These are phyloP conservation scores for Brassica hybrid DNA, from an alignment of 441 rosid species.

Conservation along the genomic window DNA sequence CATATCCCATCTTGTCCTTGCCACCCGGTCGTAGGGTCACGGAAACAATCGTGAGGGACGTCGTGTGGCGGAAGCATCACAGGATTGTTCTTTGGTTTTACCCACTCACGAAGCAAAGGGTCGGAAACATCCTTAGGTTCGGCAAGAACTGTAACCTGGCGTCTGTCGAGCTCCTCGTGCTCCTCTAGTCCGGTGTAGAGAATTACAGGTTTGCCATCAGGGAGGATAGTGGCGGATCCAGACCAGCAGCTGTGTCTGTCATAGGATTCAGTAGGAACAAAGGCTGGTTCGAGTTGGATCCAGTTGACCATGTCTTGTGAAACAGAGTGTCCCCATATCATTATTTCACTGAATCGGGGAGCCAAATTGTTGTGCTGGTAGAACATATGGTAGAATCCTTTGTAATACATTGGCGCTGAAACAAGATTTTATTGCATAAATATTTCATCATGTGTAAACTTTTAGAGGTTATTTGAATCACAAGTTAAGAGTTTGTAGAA, in stretches of 20 bases:
- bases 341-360: slow-evolving; percentile 41
- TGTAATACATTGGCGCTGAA: slow-evolving; percentile 59
- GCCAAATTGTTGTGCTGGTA: slow-evolving; percentile 56
- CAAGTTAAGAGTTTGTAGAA: not conserved
- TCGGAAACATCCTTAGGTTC: slow-evolving; percentile 53
- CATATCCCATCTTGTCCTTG: slow-evolving; percentile 53
- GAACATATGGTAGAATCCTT: slow-evolving; percentile 61
- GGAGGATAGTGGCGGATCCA: slow-evolving; percentile 56
- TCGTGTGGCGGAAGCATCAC: slow-evolving; percentile 41
- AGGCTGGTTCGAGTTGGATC: slow-evolving; percentile 50
- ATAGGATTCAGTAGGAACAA: slow-evolving; percentile 40
- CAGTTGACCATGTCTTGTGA: slow-evolving; percentile 61
- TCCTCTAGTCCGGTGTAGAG: slow-evolving; percentile 50
- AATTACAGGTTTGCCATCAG: slow-evolving; percentile 47
- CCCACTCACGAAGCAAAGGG: slow-evolving; percentile 56
- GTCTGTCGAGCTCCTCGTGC: not conserved
- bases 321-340: slow-evolving; percentile 62
- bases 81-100: slow-evolving; percentile 53
- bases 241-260: slow-evolving; percentile 61
- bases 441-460: not conserved
- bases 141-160: slow-evolving; percentile 55
- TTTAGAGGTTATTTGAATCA: not conserved
- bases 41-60: slow-evolving; percentile 43
- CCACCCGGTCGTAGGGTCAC: slow-evolving; percentile 66
- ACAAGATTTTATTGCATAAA: not conserved